Evolutionary conservation across 1,284 basidiomycete genomes (phyloP).

Genomic region (Moesziomyces antarcticus): DNA sequence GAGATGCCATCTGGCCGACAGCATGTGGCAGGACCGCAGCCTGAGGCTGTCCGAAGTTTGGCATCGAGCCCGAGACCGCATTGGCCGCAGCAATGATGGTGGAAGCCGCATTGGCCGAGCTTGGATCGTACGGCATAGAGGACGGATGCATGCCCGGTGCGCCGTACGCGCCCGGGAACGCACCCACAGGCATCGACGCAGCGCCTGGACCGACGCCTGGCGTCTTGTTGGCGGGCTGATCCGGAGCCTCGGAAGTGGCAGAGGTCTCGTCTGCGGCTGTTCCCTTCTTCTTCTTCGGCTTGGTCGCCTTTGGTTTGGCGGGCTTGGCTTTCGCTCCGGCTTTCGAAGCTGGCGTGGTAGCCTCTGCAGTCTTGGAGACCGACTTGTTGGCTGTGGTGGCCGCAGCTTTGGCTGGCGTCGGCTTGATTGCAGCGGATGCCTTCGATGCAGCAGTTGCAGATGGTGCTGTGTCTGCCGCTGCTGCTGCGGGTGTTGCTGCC

Average conservation of each 20-base stretch:
- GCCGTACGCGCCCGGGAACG: conserved; percentile 6
- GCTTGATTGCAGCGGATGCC: conserved; percentile 8
- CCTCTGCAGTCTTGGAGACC: conserved; percentile 7
- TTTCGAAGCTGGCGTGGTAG: conserved; percentile 6
- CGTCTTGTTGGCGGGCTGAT: not conserved
- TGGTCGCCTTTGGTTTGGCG: conserved; percentile 34
- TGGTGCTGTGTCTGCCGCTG: not conserved
- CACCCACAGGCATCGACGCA: conserved; percentile 12
- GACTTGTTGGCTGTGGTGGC: not conserved
- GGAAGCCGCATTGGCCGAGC: conserved; percentile 34
- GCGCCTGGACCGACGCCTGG: not conserved
- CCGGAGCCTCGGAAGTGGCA: conserved; percentile 1
- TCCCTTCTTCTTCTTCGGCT: conserved; percentile 46
- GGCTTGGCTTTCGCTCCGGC: conserved; percentile 32
- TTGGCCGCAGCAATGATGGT: conserved; percentile 46
- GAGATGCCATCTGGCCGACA: conserved; percentile 24
- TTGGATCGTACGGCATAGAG: conserved; percentile 21
- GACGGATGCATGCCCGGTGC: not conserved
- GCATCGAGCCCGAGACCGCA: conserved; percentile 39
- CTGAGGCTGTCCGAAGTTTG: conserved; percentile 19
- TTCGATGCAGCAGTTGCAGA: not conserved
- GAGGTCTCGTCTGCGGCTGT: conserved; percentile 14
- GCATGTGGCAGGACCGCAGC: conserved; percentile 19
- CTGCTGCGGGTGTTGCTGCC: not conserved
- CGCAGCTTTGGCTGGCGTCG: conserved; percentile 8